Conservation (phyloP, 2,329 filamentous ascomycete species). For the Penicillium sclerotiorum region DNA sequence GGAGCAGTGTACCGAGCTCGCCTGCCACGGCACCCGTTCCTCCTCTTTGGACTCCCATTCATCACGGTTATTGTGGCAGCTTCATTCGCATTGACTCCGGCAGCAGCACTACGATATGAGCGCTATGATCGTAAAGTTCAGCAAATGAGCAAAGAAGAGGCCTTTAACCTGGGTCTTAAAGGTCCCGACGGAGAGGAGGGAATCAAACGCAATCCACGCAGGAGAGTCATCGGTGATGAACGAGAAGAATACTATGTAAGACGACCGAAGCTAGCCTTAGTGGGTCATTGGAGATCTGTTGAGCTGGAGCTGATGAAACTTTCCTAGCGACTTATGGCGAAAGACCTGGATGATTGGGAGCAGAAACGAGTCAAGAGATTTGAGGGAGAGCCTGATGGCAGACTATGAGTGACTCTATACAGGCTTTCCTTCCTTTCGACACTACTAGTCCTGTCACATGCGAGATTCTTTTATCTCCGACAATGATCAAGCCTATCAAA, state of each 20-base stretch:
- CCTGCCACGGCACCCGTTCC: slow-evolving; percentile 79
- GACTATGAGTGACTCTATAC: slow-evolving; percentile 55
- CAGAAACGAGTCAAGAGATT: slow-evolving; percentile 91
- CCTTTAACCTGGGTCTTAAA: slow-evolving; percentile 74
- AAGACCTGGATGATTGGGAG: slow-evolving; percentile 95
- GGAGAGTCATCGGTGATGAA: slow-evolving; percentile 46
- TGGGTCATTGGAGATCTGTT: neutral
- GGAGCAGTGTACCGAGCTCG: slow-evolving; percentile 75
- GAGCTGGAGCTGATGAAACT: neutral
- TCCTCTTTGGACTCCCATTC: slow-evolving; percentile 93
- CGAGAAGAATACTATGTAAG: slow-evolving; percentile 53
- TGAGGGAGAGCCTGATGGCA: slow-evolving; percentile 85
- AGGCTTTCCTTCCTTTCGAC: neutral
- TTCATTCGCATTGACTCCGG: slow-evolving; percentile 91
- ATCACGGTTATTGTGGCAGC: slow-evolving; percentile 85
- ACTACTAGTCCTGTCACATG: neutral
- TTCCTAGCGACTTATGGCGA: slow-evolving; percentile 72
- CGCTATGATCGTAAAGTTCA: slow-evolving; percentile 86
- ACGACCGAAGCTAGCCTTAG: neutral
- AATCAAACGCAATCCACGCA: slow-evolving; percentile 58
- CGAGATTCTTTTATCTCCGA: neutral
- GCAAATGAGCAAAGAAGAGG: slow-evolving; percentile 82
- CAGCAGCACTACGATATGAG: slow-evolving; percentile 91
- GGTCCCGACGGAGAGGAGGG: slow-evolving; percentile 73
- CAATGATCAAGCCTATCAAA: too few relatives aligned